Evolutionary conservation across 1,284 basidiomycete species (phyloP).

Genomic region (Athelia psychrophila): DNA sequence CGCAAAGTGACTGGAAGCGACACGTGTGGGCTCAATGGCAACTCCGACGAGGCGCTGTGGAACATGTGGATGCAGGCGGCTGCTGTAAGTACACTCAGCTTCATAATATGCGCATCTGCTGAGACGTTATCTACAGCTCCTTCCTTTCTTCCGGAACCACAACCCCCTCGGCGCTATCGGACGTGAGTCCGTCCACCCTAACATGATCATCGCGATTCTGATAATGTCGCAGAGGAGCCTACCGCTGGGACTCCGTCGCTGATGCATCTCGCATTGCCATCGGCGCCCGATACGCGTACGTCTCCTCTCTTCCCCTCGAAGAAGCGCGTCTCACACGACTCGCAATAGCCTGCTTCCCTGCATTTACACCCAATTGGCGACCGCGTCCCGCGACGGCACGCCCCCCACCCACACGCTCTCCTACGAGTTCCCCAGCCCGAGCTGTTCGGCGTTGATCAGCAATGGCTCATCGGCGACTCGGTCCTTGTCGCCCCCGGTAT

Average conservation of each 20-base stretch:
- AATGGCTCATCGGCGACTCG: slow-evolving; percentile 69
- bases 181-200: no score
- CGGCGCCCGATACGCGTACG: slow-evolving; percentile 55
- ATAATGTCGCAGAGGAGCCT: slow-evolving; percentile 49
- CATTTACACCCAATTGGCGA: slow-evolving; percentile 69
- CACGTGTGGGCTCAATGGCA: slow-evolving; percentile 10
- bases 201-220: no score
- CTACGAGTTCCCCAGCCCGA: slow-evolving; percentile 73
- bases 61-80: slow-evolving; percentile 81
- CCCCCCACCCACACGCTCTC: slow-evolving; percentile 73
- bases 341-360: slow-evolving; percentile 1
- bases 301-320: slow-evolving; percentile 72
- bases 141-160: slow-evolving; percentile 72
- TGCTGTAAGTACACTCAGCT: slow-evolving; percentile 34
- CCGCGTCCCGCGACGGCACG: slow-evolving; percentile 58
- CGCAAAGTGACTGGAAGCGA: no score
- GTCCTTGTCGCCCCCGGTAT: slow-evolving; percentile 76
- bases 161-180: slow-evolving; percentile 55
- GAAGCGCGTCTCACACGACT: neutral
- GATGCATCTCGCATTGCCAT: slow-evolving; percentile 69
- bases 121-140: slow-evolving; percentile 23
- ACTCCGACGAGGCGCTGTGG: slow-evolving; percentile 70
- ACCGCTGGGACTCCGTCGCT: slow-evolving; percentile 73
- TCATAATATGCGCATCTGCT: no score
- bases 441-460: slow-evolving; percentile 59